These are phyloP conservation scores for Osmanthus fragrans DNA, from an alignment of 257 asterid genomes.

Conservation along the genomic window DNA sequence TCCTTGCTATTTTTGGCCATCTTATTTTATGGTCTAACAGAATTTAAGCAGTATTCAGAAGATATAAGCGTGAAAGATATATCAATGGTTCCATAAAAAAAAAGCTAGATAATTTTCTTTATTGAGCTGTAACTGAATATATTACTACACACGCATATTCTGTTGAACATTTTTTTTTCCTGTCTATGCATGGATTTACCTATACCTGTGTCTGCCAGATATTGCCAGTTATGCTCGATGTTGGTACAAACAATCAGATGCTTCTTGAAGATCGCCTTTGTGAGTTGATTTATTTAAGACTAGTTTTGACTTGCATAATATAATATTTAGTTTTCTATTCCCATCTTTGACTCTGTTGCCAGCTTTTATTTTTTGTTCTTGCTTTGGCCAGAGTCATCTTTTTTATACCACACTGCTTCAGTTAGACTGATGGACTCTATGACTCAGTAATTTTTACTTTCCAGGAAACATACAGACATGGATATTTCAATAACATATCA, in stretches of 20 bases:
- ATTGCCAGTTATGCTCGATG: slow-evolving; percentile 98
- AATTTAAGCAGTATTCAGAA: not conserved
- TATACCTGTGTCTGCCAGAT: slow-evolving; percentile 50
- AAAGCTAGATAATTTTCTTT: slow-evolving; percentile 18
- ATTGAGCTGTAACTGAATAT: not conserved
- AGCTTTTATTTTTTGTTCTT: slow-evolving; percentile 21
- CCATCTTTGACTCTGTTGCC: slow-evolving; percentile 18
- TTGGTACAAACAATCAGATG: slow-evolving; percentile 93
- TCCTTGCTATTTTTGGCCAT: not conserved
- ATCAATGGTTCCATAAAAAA: slow-evolving; percentile 1
- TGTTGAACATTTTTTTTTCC: slow-evolving; percentile 2
- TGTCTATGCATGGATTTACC: slow-evolving; percentile 13
- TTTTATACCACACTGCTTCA: not conserved
- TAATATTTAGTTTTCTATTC: slow-evolving; percentile 16
- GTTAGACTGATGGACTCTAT: not conserved
- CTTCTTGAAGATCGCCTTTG: slow-evolving; percentile 92
- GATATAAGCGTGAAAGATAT: slow-evolving; percentile 3
- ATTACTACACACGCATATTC: not conserved
- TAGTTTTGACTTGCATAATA: slow-evolving; percentile 7
- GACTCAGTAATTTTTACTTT: slow-evolving; percentile 12
- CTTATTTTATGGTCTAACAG: slow-evolving; percentile 2
- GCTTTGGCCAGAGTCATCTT: not conserved
- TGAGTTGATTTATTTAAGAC: slow-evolving; percentile 51
- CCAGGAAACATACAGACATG: not conserved
- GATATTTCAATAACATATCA: not conserved